Conservation (phyloP, 2,329 filamentous ascomycete species). For the Microthyrium microscopicum region DNA sequence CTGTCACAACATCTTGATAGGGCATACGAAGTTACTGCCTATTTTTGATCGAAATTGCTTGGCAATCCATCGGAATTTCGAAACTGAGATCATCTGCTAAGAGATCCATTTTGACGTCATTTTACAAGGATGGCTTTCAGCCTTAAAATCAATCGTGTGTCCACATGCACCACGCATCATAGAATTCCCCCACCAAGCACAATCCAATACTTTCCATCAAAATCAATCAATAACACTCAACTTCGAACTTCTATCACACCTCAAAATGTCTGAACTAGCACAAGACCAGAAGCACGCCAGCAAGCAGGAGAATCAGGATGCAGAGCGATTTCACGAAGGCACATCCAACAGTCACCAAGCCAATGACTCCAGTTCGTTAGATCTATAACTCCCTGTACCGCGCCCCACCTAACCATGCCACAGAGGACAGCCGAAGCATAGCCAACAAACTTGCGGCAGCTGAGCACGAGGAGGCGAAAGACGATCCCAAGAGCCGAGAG, state of each 20-base stretch:
- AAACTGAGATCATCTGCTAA: not conserved
- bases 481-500: constrained; percentile 71
- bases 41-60: no score
- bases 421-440: constrained; percentile 55
- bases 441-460: constrained; percentile 54
- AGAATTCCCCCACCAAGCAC: not conserved
- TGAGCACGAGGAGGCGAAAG: constrained; percentile 50
- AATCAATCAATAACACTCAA: constrained; percentile 4
- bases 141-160: no score
- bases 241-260: constrained; percentile 42
- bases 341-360: constrained; percentile 49
- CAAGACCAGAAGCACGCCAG: no score
- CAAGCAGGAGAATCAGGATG: constrained; percentile 32
- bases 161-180: no score
- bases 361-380: constrained; percentile 51
- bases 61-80: not conserved
- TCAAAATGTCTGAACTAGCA: no score
- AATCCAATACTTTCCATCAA: not conserved
- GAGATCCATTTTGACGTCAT: no score
- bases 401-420: constrained; percentile 3
- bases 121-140: no score
- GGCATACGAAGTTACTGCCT: no score
- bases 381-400: constrained; percentile 4
- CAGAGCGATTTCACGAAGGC: constrained; percentile 55
- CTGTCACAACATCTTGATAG: no score